Base-by-base conservation (phyloP, 352 stramenopile species). In the Thraustochytrium sp. region DNA sequence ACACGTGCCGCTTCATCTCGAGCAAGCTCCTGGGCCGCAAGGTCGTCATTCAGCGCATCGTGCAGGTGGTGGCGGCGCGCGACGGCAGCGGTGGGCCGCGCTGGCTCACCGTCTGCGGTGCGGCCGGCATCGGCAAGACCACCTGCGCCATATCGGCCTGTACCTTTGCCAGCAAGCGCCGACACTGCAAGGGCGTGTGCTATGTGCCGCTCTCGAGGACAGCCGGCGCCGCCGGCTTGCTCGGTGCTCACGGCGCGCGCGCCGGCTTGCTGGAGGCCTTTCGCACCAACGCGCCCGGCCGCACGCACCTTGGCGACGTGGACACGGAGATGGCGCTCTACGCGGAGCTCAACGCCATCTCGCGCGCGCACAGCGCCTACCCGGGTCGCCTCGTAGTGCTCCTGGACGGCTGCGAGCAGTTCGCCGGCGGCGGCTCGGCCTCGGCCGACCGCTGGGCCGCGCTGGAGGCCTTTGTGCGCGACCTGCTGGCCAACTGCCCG, bases 21-120 rank as follows among this genome's bases (percentile, higher is more conserved):
- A 89, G 93, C 73, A 87, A 91, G 1, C 93, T 94, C 63, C 87
- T 95, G 16, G 90, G 91, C 0, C 86, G 91, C 0, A 93, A 90
- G n/a, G 68, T 93, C n/a, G 90, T 94, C 44, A 89, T 93, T 29
- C 90, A 95, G 75, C 88, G 90, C 46, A 90, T 90, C 59, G 94
- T 90, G 82, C 93, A 93, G 75, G 87, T 90, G 26, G 84, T 95
- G 18, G 91, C 93, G 13, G 46, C 31, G 9, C 42, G 34, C 31
- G 64, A 76, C 9, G 11, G 21, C 61, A 18, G n/a, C 13, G 90
- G 93, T 87, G 90, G 89, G 29, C 89, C 90, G 23, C 86, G 91
- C 2, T 87, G 94, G 23, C 88, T 94, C 76, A 94, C 88, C 49
- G 86, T 95, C 48, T 92, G 89, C 5, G 91, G 91, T 18, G 88